Percentiles rank a stretch among this genome's conserved stretches.
These are phyloP conservation scores for Ustilago xerochloae DNA, from an alignment of 1,284 basidiomycete species.

Conservation along the genomic window DNA sequence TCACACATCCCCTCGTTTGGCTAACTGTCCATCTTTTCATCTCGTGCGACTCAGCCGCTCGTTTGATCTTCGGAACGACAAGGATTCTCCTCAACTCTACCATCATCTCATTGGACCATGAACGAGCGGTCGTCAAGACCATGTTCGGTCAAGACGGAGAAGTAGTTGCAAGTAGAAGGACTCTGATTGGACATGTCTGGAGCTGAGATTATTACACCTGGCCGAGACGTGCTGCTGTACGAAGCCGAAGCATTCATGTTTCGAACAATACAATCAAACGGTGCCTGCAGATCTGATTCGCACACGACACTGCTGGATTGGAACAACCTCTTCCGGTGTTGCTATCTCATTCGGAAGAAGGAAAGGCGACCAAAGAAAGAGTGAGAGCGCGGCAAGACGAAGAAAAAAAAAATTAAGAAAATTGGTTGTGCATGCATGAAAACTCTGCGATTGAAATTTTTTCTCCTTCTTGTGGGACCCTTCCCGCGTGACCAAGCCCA, in stretches of 20 bases:
- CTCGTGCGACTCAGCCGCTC: neutral
- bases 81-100: neutral
- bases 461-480: neutral
- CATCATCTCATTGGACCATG: neutral
- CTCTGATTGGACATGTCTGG: neutral
- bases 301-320: neutral
- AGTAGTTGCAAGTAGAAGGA: too few relatives aligned
- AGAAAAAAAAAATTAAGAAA: neutral
- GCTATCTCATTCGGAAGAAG: neutral
- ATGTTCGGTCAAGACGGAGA: neutral
- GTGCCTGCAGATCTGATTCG: neutral
- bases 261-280: neutral
- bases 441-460: conserved; percentile 5
- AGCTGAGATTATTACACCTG: too few relatives aligned
- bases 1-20: neutral
- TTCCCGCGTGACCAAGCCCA: conserved; percentile 21
- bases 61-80: neutral
- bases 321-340: neutral
- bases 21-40: neutral
- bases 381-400: neutral
- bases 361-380: neutral
- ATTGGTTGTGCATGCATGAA: conserved; percentile 14
- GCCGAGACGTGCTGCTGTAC: too few relatives aligned
- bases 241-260: neutral
- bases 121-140: neutral